phyloP scores from a whole-genome alignment of 1,284 basidiomycete genomes.

The Athelia psychrophila region DNA sequence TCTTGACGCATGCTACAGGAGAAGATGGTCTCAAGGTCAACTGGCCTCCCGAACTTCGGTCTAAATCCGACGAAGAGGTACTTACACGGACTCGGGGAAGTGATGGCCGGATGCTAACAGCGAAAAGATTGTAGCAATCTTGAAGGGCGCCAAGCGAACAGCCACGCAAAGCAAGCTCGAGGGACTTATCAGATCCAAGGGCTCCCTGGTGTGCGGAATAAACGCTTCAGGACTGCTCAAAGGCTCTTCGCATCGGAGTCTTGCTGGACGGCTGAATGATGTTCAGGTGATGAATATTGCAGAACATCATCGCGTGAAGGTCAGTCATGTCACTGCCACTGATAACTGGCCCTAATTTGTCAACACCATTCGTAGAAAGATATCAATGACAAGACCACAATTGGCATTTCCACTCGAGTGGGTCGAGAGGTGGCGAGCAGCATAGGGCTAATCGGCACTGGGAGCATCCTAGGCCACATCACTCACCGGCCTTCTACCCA shows the following conservation, averaged over 20 bases:
- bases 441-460: constrained; percentile 20
- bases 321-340: constrained; percentile 20
- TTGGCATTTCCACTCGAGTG: constrained; percentile 30
- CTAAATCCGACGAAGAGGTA: constrained; percentile 25
- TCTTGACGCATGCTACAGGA: constrained; percentile 30
- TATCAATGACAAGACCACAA: constrained; percentile 34
- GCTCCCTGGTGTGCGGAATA: constrained; percentile 40
- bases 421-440: constrained; percentile 18
- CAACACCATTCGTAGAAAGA: constrained; percentile 31
- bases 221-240: constrained; percentile 48
- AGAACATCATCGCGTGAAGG: constrained; percentile 37
- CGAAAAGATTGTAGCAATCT: constrained; percentile 40
- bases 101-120: too few species aligned
- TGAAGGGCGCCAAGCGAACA: constrained; percentile 39
- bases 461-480: constrained; percentile 54
- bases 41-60: constrained; percentile 39
- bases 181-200: constrained; percentile 45
- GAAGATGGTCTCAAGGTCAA: constrained; percentile 46
- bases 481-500: constrained; percentile 63
- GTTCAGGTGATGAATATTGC: constrained; percentile 29
- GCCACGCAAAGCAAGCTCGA: constrained; percentile 43
- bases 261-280: constrained; percentile 32
- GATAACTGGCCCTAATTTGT: constrained; percentile 1
- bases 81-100: too few species aligned
- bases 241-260: constrained; percentile 13